Percentiles rank a stretch among this genome's conserved stretches.
These are phyloP conservation scores for Elsinoe australis DNA, from an alignment of 2,329 filamentous ascomycete genomes.

Conservation along the genomic window DNA sequence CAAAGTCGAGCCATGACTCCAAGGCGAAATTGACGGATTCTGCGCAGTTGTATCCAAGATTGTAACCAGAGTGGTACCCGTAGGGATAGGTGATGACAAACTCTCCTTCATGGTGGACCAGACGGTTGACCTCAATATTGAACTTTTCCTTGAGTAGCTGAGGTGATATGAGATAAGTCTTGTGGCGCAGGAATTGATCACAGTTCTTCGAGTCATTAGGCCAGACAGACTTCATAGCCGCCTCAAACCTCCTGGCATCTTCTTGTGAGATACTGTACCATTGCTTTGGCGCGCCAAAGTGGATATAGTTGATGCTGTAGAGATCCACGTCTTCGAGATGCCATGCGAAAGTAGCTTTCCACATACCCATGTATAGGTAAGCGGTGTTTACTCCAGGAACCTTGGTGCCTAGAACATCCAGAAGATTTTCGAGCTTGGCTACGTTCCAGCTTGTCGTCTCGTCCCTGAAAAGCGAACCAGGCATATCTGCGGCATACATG, in stretches of 20 bases:
- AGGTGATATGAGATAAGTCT: slow-evolving; percentile 93
- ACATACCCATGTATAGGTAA: slow-evolving; percentile 97
- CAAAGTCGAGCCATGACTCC: slow-evolving; percentile 90
- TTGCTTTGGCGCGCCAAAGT: slow-evolving; percentile 96
- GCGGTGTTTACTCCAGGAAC: slow-evolving; percentile 97
- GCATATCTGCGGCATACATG: slow-evolving; percentile 93
- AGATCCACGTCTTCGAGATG: slow-evolving; percentile 97
- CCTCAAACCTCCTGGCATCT: slow-evolving; percentile 85
- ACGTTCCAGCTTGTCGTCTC: slow-evolving; percentile 82
- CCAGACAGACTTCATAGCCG: slow-evolving; percentile 92
- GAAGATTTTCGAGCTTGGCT: slow-evolving; percentile 83
- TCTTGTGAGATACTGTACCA: slow-evolving; percentile 99
- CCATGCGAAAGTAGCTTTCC: slow-evolving; percentile 99
- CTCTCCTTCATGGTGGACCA: slow-evolving; percentile 91
- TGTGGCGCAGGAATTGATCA: slow-evolving; percentile 92
- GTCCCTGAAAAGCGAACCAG: slow-evolving; percentile 88
- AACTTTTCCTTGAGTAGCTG: slow-evolving; percentile 78
- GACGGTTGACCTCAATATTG: slow-evolving; percentile 91
- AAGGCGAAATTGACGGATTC: slow-evolving; percentile 98
- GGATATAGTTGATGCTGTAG: slow-evolving; percentile 99
- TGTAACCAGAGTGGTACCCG: slow-evolving; percentile 96
- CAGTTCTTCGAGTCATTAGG: slow-evolving; percentile 91
- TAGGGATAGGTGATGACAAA: slow-evolving; percentile 99
- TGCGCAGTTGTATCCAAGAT: slow-evolving; percentile 95
- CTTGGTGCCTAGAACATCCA: slow-evolving; percentile 90